These are phyloP conservation scores for Ophiostoma triangulosporum DNA, from an alignment of 2,329 filamentous ascomycete genomes.

Conservation along the genomic window DNA sequence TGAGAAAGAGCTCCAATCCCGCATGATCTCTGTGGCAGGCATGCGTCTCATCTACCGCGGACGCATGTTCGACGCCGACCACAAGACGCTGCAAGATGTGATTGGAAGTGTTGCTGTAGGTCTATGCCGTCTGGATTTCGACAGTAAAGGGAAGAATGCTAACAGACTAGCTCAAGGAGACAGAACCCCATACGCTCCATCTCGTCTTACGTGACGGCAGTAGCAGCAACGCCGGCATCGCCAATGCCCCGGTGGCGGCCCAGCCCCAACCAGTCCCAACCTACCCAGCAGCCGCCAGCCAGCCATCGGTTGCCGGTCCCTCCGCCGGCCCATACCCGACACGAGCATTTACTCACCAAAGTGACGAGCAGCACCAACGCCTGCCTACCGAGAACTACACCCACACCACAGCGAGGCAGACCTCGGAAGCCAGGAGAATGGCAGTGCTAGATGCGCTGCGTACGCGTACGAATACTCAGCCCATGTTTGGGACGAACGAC, in stretches of 20 bases:
- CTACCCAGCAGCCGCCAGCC: not conserved
- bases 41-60: conserved; percentile 14
- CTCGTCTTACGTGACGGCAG: conserved; percentile 5
- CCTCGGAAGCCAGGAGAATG: not conserved
- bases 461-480: not conserved
- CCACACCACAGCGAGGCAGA: not conserved
- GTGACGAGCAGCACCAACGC: not conserved
- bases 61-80: conserved; percentile 9
- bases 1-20: conserved; percentile 2
- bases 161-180: conserved; percentile 3
- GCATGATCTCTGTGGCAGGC: conserved; percentile 3
- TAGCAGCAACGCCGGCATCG: not conserved
- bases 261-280: not conserved
- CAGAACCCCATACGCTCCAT: conserved; percentile 1
- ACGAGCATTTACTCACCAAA: not conserved
- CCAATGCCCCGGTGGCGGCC: too few relatives aligned
- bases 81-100: conserved; percentile 7
- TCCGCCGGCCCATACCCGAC: not conserved
- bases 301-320: not conserved
- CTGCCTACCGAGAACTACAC: not conserved
- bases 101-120: conserved; percentile 11
- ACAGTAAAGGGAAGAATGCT: too few relatives aligned
- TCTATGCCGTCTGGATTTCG: not conserved
- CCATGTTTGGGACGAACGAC: not conserved
- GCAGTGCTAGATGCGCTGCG: not conserved